Evolutionary conservation across 1,284 basidiomycete genomes (phyloP).

Genomic region (Austropuccinia psidii): DNA sequence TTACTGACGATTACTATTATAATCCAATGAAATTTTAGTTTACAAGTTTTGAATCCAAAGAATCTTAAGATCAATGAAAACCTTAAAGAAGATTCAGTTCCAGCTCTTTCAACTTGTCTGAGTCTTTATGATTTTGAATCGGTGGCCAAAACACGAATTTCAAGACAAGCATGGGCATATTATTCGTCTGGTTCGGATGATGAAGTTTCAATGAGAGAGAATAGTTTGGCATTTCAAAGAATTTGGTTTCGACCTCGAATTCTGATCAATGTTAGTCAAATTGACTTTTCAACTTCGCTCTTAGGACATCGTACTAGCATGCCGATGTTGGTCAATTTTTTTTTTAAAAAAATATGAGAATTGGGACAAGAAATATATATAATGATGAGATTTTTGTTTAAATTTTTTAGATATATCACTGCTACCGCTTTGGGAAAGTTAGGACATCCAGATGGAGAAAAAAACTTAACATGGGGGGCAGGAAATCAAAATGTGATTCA

Average conservation of each 20-base stretch:
- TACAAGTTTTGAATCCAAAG: constrained; percentile 39
- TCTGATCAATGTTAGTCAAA: constrained; percentile 68
- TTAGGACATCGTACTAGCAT: constrained; percentile 53
- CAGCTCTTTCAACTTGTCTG: constrained; percentile 38
- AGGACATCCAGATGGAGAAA: constrained; percentile 51
- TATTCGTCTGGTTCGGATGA: constrained; percentile 74
- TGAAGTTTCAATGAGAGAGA: constrained; percentile 65
- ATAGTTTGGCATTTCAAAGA: constrained; percentile 74
- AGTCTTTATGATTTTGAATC: constrained; percentile 79
- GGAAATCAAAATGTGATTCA: constrained; percentile 72
- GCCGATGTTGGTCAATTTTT: background rate
- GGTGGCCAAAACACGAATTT: constrained; percentile 65
- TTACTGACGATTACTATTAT: constrained; percentile 35
- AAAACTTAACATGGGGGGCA: constrained; percentile 71
- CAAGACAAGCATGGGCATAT: constrained; percentile 78
- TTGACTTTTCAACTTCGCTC: constrained; percentile 75
- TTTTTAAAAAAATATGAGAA: background rate
- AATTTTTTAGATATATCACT: constrained; percentile 65
- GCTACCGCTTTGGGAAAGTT: constrained; percentile 80
- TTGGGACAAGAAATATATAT: no score
- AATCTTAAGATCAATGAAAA: background rate
- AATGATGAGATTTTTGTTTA: no score
- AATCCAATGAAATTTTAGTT: constrained; percentile 35
- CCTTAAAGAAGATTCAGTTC: background rate
- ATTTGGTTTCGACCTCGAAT: constrained; percentile 91